Evolutionary conservation across 2,329 filamentous ascomycete genomes (phyloP), one percentile per base, ranked within the genome.

Genomic region (Aspergillus udagawae): DNA sequence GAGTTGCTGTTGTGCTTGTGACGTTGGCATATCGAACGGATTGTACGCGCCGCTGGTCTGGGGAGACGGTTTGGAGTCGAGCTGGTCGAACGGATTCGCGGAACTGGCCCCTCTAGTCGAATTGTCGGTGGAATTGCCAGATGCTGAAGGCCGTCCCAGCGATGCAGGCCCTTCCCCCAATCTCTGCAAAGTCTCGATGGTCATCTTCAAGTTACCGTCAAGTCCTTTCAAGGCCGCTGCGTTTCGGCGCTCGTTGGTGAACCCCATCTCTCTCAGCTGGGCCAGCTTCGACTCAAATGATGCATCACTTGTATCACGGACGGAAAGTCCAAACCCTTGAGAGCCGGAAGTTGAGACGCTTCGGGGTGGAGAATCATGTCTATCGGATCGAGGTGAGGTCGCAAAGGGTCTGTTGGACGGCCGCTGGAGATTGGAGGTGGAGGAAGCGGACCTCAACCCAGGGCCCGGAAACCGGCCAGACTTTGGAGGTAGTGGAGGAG

Each of bases 211-310:
- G 68, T 94, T 92, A 3, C 93, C 92, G 67, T 89, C 87, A 29
- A 95, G 82, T 3, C 89, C 89, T 70, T 92, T 92, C 20, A 99
- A 77, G 27, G 97, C 86, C 53, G 88, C 86, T 4, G 85, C 81
- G 68, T 97, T 97, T 58, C 89, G 85, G 65, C 88, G 90, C 45
- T 88, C 86, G 70, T 99, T 92, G 3, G 79, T 80, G 67, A 99
- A 99, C 0, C 94, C 94, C 92, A 97, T 96, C 56, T 97, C 92
- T 55, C 86, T 84, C 56, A 99, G 77, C 53, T 85, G 86, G 3
- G 81, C 80, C 70, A 97, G 75, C 72, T 97, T 97, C 51, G 83
- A 81, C 47, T 95, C 91, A 54, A 87, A 82, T 64, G 65, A 79
- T 59, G 54, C 61, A 17, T 63, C 75, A 66, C 57, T 68, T 42